Conservation (phyloP, 1,284 basidiomycete species). For the Thecaphora frezii region DNA sequence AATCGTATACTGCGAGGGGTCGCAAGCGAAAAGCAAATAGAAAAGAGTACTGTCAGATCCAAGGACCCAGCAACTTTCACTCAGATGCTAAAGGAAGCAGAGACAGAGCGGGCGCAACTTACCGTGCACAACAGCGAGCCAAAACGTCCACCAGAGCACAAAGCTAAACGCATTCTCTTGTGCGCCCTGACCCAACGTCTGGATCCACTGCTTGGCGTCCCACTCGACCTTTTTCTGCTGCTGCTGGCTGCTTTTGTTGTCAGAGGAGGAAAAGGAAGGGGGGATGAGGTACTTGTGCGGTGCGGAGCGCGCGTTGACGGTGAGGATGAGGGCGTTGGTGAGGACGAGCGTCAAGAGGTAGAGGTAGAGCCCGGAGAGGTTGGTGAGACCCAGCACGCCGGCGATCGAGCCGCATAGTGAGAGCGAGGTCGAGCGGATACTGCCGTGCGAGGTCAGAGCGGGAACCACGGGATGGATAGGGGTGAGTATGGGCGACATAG, state of each 20-base stretch:
- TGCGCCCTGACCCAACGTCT: conserved; percentile 9
- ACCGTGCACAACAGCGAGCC: conserved; percentile 56
- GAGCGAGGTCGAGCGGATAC: conserved; percentile 48
- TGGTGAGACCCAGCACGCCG: conserved; percentile 53
- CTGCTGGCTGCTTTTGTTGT: too few relatives aligned
- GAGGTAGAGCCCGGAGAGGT: conserved; percentile 51
- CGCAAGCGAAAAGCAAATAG: too few relatives aligned
- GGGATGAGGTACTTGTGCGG: conserved; percentile 19
- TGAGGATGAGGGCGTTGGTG: conserved; percentile 39
- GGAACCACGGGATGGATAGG: too few relatives aligned
- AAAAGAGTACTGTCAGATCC: too few relatives aligned
- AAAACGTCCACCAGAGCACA: conserved; percentile 58
- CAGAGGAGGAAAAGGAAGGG: too few relatives aligned
- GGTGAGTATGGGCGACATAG: too few relatives aligned
- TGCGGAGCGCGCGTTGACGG: conserved; percentile 28
- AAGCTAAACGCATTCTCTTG: conserved; percentile 52
- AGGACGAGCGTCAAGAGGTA: conserved; percentile 42
- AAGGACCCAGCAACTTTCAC: too few relatives aligned
- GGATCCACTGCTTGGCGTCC: not conserved
- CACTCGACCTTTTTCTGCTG: too few relatives aligned
- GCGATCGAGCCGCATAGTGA: conserved; percentile 47
- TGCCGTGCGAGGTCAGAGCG: conserved; percentile 10
- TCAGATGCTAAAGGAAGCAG: too few relatives aligned
- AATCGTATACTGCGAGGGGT: too few relatives aligned
- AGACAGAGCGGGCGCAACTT: conserved; percentile 11